Conservation (phyloP, 2,329 filamentous ascomycete genomes). For the Emergomyces pasteurianus region DNA sequence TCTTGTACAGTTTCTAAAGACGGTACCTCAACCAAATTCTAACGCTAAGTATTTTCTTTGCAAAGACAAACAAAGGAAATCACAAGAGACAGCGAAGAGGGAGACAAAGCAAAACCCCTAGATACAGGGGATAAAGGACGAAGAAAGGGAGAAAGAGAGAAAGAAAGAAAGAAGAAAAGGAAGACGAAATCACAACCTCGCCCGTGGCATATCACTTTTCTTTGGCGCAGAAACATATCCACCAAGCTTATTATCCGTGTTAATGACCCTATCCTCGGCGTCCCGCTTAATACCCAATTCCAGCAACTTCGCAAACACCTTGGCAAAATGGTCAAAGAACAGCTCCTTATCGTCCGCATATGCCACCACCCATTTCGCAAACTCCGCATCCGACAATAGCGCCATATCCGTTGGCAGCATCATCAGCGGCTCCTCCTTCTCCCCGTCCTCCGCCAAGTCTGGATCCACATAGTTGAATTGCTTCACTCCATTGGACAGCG, state of each 20-base stretch:
- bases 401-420: conserved; percentile 56
- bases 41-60: not conserved
- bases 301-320: conserved; percentile 48
- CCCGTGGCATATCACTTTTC: conserved; percentile 35
- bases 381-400: conserved; percentile 41
- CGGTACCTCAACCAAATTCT: not conserved
- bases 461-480: conserved; percentile 52
- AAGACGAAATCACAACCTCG: conserved; percentile 17
- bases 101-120: not conserved
- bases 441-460: conserved; percentile 31
- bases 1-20: not conserved
- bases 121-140: not conserved
- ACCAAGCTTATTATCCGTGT: conserved; percentile 46
- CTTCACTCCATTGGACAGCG: conserved; percentile 39
- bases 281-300: conserved; percentile 50
- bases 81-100: not conserved
- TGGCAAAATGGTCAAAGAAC: conserved; percentile 50
- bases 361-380: conserved; percentile 44
- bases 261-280: conserved; percentile 39
- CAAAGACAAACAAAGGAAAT: not conserved
- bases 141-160: no score
- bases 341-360: conserved; percentile 50
- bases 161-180: not conserved
- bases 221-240: conserved; percentile 47
- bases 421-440: conserved; percentile 46